A percentile compares a stretch with the other conserved stretches of the same genome.
phyloP scores from a whole-genome alignment of 345 rosid genomes.

The Orychophragmus violaceus region DNA sequence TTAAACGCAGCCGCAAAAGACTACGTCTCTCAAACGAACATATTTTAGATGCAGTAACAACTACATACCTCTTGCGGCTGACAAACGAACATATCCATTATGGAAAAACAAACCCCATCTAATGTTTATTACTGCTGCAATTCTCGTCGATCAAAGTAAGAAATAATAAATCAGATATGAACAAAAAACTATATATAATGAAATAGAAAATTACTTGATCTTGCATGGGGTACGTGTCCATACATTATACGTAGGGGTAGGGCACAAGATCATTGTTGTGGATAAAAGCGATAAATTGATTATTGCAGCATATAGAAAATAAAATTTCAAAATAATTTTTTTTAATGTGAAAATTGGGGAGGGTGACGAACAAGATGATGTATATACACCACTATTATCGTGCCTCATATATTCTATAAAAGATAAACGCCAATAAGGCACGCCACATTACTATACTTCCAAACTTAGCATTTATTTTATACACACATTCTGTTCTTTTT shows the following conservation, averaged over 20 bases:
- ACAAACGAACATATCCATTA: too few species aligned
- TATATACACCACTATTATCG: conserved; percentile 30
- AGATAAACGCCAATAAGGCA: conserved; percentile 30
- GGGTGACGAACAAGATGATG: conserved; percentile 35
- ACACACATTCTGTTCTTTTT: too few species aligned
- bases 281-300: conserved; percentile 4
- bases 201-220: neutral
- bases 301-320: conserved; percentile 6
- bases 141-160: neutral
- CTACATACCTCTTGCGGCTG: too few species aligned
- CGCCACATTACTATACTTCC: conserved; percentile 21
- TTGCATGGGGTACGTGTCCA: conserved; percentile 21
- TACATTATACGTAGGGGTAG: neutral
- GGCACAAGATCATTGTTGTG: conserved; percentile 1
- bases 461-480: conserved; percentile 9
- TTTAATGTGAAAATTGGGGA: conserved; percentile 2
- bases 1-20: too few species aligned
- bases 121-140: neutral
- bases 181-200: neutral
- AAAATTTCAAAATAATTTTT: neutral
- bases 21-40: too few species aligned
- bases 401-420: conserved; percentile 15
- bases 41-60: too few species aligned
- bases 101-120: too few species aligned
- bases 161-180: neutral